Evolutionary conservation across 2,329 filamentous ascomycete genomes (phyloP), one percentile per base, ranked within the genome.

Genomic region (Colletotrichum tamarilloi): DNA sequence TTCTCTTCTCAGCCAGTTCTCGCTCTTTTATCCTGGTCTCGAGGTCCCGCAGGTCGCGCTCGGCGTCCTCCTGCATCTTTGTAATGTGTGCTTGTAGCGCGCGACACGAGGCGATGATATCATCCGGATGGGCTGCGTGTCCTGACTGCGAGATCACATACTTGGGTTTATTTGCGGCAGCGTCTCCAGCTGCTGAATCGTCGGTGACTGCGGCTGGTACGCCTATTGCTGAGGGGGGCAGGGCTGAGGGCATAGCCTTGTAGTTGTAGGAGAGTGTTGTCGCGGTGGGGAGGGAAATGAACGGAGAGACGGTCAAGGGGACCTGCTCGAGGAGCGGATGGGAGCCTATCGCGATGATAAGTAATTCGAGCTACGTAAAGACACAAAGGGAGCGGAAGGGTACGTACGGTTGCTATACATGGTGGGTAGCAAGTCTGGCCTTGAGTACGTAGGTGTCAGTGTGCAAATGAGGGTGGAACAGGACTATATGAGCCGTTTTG

Each of bases 221-320:
- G 72, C 88, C 87, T 8, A 91, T 89, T 42, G 91, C 88, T 1
- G 94, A 93, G 1, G 91, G 91, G 0, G 97, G 96, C 0, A 98
- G 90, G 2, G 95, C 93, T 1, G 95, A 96, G 0, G 96, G 94
- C 80, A 98, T 92, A 12, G 92, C 89, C 81, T 95, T 96, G 89
- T 98, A 98, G 77, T 95, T 97, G 86, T 98, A 98, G 28, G 97
- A 96, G 8, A 99, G 91, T 0, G 95, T 98, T 24, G 95, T 94
- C 30, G 96, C 93, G 35, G 94, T 93, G 12, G 97, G 97, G 38
- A 99, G 92, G 73, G 93, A 93, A 78, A 98, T 91, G 85, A 98
- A 98, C 30, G 97, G 97, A 3, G 96, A 98, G 57, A 98, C 95
- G 62, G 95, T 97, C 68, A 99, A 87, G 35, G 97, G 95, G 53